A percentile compares a stretch with the other conserved stretches of the same genome.
These are phyloP conservation scores for Cladobotryum mycophilum DNA, from an alignment of 2,329 filamentous ascomycete genomes.

Conservation along the genomic window DNA sequence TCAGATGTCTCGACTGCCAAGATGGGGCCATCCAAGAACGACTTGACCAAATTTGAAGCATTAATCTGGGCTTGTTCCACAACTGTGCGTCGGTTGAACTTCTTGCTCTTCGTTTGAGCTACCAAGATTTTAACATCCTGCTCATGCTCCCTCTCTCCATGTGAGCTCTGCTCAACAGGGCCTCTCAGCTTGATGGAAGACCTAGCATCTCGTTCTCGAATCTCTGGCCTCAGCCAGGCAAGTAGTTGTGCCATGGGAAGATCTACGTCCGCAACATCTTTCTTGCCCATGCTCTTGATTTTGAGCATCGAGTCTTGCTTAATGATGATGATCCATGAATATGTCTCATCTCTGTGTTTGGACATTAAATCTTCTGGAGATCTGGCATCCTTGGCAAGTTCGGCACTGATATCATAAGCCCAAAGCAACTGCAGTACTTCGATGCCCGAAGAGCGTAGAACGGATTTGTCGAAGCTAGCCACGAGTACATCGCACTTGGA, in stretches of 20 bases:
- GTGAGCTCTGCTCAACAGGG: slow-evolving; percentile 3
- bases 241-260: slow-evolving; percentile 67
- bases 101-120: slow-evolving; percentile 78
- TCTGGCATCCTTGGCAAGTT: slow-evolving; percentile 73
- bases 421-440: slow-evolving; percentile 75
- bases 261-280: slow-evolving; percentile 69
- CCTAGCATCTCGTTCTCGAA: slow-evolving; percentile 68
- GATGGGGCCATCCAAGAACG: slow-evolving; percentile 71
- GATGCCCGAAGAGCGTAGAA: slow-evolving; percentile 69
- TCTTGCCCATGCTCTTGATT: slow-evolving; percentile 69
- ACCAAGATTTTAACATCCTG: slow-evolving; percentile 82
- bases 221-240: slow-evolving; percentile 73
- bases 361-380: slow-evolving; percentile 74
- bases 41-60: slow-evolving; percentile 57
- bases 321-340: slow-evolving; percentile 84
- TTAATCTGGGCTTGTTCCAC: slow-evolving; percentile 67
- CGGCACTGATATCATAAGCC: slow-evolving; percentile 77
- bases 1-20: slow-evolving; percentile 85
- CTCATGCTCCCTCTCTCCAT: slow-evolving; percentile 36
- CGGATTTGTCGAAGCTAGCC: slow-evolving; percentile 73
- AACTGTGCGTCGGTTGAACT: slow-evolving; percentile 80
- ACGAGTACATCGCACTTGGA: slow-evolving; percentile 78
- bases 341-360: slow-evolving; percentile 68
- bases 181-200: slow-evolving; percentile 42
- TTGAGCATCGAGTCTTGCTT: slow-evolving; percentile 74